Base-by-base conservation (phyloP, 1,139 yeast species). In the Saccharomyces pastorianus region DNA sequence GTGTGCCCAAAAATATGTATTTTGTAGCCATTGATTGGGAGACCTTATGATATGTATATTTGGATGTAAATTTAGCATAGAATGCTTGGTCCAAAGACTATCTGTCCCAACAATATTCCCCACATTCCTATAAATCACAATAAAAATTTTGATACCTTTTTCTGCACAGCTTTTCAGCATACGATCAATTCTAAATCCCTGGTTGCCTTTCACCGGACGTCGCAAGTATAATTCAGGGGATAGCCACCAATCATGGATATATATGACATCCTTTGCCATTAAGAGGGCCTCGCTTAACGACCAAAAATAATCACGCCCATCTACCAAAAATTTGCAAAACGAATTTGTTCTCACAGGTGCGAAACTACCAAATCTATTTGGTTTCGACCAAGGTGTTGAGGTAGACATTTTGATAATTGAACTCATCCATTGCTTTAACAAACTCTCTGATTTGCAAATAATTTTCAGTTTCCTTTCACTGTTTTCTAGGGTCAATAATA, bases 191-290 rank as follows among this genome's bases (percentile, higher is more conserved):
- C 99, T 80, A 85, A 91, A 93, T 61, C 88, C 88, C 68, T 95
- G 98, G 64, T 93, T 91, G 13, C 96, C 96, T 69, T 88, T 86
- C 0, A 96, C 93, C 0, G 99, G 99, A 53, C 99, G 77, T 59
- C 99, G 80, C 72, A 95, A 74, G 64, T 95, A 93, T 9, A 93
- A 69, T 68, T 95, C 99, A 0, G 99, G 99, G 9, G 95, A 82
- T 32, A 95, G 75, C 99, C 99, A 95, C 99, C 99, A 95, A 68
- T 93, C 99, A 68, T 93, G 98, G 53, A 95, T 89, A 68, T 85
- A 95, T 47, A 95, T 86, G 1, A 88, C 95, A 73, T 93, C 99
- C 63, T 84, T 84, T 0, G 99, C 99, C 88, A 88, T 84, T 62
- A 86, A 91, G 57, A 93, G 75, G 0, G 98, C 99, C 6, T 90